phyloP scores from a whole-genome alignment of 768 basidiomycete genomes.

The Sutorius australiensis region DNA sequence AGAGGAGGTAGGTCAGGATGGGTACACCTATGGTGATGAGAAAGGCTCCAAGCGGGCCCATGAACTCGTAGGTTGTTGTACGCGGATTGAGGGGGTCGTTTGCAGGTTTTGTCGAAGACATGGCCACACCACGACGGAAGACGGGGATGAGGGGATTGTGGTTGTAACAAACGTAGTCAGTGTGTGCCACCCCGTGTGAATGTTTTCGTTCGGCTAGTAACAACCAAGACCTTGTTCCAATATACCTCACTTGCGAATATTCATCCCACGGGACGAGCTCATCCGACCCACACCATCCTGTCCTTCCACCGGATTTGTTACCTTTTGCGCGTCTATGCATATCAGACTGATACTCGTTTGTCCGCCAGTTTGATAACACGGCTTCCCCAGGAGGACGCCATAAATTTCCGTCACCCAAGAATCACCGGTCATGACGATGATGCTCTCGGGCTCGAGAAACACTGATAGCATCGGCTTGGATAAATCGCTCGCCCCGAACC shows the following conservation, averaged over 20 bases:
- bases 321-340: conserved; percentile 75
- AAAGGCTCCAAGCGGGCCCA: conserved; percentile 76
- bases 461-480: conserved; percentile 63
- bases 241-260: neutral
- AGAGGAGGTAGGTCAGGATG: conserved; percentile 65
- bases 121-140: neutral
- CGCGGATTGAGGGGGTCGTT: conserved; percentile 58
- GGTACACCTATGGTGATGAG: conserved; percentile 71
- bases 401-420: conserved; percentile 26
- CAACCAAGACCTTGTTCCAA: neutral
- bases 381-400: conserved; percentile 28
- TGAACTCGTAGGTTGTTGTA: conserved; percentile 74
- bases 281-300: neutral
- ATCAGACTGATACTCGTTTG: conserved; percentile 67
- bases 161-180: neutral
- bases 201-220: neutral
- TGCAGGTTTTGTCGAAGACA: conserved; percentile 20
- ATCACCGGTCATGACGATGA: too few species aligned
- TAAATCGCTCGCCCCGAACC: conserved; percentile 54
- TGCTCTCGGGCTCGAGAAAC: conserved; percentile 78
- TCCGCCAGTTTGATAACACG: conserved; percentile 55
- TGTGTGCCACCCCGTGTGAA: conserved; percentile 7
- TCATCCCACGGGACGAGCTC: neutral
- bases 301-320: conserved; percentile 26
- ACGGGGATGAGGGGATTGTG: neutral